These are phyloP conservation scores for Cyberlindnera petersonii DNA, from an alignment of 805 yeast genomes.

Conservation along the genomic window DNA sequence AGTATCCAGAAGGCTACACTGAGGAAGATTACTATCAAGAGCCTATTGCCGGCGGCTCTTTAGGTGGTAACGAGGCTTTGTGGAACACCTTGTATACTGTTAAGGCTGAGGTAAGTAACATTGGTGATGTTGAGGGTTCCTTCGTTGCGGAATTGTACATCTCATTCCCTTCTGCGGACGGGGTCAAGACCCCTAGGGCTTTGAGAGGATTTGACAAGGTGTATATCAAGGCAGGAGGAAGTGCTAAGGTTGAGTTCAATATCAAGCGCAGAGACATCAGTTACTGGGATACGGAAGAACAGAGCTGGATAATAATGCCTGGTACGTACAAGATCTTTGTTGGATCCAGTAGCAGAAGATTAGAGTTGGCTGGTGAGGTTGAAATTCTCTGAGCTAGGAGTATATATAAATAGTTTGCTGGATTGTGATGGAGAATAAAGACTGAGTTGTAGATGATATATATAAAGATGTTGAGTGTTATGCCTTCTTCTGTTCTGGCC, in stretches of 20 bases:
- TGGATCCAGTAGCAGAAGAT: conserved; percentile 45
- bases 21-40: conserved; percentile 29
- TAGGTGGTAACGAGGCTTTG: conserved; percentile 58
- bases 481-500: background rate
- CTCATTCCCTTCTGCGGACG: conserved; percentile 23
- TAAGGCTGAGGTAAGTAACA: conserved; percentile 12
- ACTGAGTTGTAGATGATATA: too few relatives aligned
- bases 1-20: conserved; percentile 36
- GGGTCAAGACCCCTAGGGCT: conserved; percentile 47
- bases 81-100: conserved; percentile 42
- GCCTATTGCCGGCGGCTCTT: conserved; percentile 41
- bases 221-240: conserved; percentile 39
- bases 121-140: conserved; percentile 12
- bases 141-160: conserved; percentile 18
- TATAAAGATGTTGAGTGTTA: too few relatives aligned
- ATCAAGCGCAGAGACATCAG: conserved; percentile 51
- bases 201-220: conserved; percentile 58
- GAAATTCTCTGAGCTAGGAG: conserved; percentile 21
- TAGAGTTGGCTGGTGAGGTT: conserved; percentile 41
- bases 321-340: conserved; percentile 52
- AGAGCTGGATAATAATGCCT: conserved; percentile 55
- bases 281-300: conserved; percentile 51
- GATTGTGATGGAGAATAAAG: too few relatives aligned
- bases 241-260: conserved; percentile 37
- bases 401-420: background rate